A percentile compares a stretch with the other conserved stretches of the same genome.
phyloP scores from a whole-genome alignment of 2,329 filamentous ascomycete genomes.

The Fusarium penzigii region DNA sequence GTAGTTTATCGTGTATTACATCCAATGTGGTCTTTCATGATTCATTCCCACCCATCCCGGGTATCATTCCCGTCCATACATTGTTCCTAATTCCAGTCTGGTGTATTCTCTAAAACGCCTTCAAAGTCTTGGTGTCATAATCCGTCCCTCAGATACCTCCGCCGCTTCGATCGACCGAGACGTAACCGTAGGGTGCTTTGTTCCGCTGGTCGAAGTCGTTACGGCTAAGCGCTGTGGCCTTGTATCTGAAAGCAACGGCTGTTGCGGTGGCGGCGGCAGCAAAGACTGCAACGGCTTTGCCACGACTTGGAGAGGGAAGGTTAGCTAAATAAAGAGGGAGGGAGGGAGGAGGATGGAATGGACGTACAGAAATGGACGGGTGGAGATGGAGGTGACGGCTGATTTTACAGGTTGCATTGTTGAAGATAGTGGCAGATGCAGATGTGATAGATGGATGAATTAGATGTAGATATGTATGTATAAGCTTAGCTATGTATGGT shows the following conservation, averaged over 20 bases:
- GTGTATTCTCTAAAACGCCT: background rate
- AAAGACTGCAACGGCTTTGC: constrained; percentile 39
- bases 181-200: constrained; percentile 43
- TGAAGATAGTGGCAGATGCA: background rate
- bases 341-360: no score
- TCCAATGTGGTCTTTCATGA: background rate
- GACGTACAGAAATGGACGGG: constrained; percentile 25
- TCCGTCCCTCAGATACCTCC: constrained; percentile 38
- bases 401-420: constrained; percentile 6
- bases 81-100: background rate
- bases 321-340: background rate
- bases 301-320: constrained; percentile 33
- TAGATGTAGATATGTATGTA: no score
- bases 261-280: constrained; percentile 33
- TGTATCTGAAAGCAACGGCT: constrained; percentile 34
- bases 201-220: constrained; percentile 47
- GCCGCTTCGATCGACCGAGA: constrained; percentile 54
- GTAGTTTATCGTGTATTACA: background rate
- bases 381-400: constrained; percentile 12
- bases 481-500: no score
- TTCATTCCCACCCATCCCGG: background rate
- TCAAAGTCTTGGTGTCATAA: background rate
- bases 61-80: background rate
- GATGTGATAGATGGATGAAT: background rate
- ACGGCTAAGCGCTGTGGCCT: constrained; percentile 36